Conservation (phyloP, 2,329 filamentous ascomycete genomes). For the Cercospora sp. region DNA sequence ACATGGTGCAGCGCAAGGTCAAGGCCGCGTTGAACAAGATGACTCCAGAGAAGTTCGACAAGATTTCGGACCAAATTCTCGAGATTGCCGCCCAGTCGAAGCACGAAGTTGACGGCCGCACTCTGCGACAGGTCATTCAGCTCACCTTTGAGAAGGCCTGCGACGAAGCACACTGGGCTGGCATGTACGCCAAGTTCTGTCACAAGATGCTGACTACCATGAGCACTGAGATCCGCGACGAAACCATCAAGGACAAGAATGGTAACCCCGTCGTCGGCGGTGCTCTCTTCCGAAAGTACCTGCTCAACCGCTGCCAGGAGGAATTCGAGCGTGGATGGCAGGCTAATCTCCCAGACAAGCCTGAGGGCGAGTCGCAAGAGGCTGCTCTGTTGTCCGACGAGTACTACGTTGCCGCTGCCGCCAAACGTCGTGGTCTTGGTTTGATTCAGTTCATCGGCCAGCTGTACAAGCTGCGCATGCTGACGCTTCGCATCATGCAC, state of each 20-base stretch:
- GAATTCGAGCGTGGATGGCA: constrained; percentile 99
- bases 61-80: constrained; percentile 89
- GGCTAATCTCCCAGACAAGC: constrained; percentile 74
- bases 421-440: constrained; percentile 95
- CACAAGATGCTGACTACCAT: constrained; percentile 95
- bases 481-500: constrained; percentile 99
- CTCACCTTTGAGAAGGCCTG: constrained; percentile 99
- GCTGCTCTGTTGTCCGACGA: constrained; percentile 87
- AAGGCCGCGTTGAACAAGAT: constrained; percentile 99
- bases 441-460: constrained; percentile 99
- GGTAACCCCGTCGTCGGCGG: constrained; percentile 88
- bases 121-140: constrained; percentile 95
- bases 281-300: constrained; percentile 94
- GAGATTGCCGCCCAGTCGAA: constrained; percentile 92
- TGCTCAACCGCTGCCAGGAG: constrained; percentile 97
- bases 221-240: constrained; percentile 91
- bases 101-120: constrained; percentile 90
- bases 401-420: constrained; percentile 90
- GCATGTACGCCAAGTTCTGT: constrained; percentile 99
- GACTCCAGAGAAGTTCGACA: constrained; percentile 98
- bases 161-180: constrained; percentile 96
- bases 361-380: constrained; percentile 71
- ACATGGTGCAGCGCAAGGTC: constrained; percentile 96
- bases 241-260: constrained; percentile 87
- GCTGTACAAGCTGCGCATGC: constrained; percentile 97